A percentile compares a stretch with the other conserved stretches of the same genome.
phyloP scores from a whole-genome alignment of 805 yeast genomes.

The Lipomyces orientalis region DNA sequence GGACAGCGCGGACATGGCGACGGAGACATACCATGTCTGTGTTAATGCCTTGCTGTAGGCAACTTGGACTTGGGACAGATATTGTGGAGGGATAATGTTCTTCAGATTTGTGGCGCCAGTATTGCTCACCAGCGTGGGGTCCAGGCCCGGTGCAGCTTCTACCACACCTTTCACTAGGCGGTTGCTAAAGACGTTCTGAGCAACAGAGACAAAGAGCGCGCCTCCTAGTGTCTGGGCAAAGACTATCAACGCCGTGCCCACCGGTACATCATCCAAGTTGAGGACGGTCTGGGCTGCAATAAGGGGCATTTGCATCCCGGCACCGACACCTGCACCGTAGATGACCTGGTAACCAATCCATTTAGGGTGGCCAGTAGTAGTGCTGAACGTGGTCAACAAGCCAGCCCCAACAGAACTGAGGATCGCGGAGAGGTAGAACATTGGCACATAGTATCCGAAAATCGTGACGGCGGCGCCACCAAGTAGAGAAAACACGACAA shows the following conservation, averaged over 20 bases:
- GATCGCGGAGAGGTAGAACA: slow-evolving; percentile 47
- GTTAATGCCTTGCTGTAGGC: slow-evolving; percentile 15
- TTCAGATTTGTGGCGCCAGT: slow-evolving; percentile 20
- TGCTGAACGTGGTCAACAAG: slow-evolving; percentile 50
- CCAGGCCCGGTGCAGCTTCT: slow-evolving; percentile 3
- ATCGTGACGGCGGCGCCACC: slow-evolving; percentile 54
- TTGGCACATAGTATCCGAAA: slow-evolving; percentile 51
- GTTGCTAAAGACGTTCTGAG: slow-evolving; percentile 18
- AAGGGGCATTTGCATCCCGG: slow-evolving; percentile 18
- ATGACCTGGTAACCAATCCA: slow-evolving; percentile 56
- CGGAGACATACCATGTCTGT: slow-evolving; percentile 7
- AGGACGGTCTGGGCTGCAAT: slow-evolving; percentile 25
- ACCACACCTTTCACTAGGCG: neutral
- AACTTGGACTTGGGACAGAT: slow-evolving; percentile 4
- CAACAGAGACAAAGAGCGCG: slow-evolving; percentile 16
- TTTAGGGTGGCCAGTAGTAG: slow-evolving; percentile 47
- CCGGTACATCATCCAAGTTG: slow-evolving; percentile 18
- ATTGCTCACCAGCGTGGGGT: slow-evolving; percentile 8
- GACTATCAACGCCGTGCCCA: slow-evolving; percentile 16
- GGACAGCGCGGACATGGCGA: slow-evolving; percentile 10
- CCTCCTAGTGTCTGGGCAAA: slow-evolving; percentile 21
- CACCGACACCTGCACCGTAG: slow-evolving; percentile 56
- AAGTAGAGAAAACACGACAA: slow-evolving; percentile 52
- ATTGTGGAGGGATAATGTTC: slow-evolving; percentile 6
- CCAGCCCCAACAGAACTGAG: slow-evolving; percentile 55